Conservation (phyloP, 768 basidiomycete genomes). For the Heimioporus sp. region DNA sequence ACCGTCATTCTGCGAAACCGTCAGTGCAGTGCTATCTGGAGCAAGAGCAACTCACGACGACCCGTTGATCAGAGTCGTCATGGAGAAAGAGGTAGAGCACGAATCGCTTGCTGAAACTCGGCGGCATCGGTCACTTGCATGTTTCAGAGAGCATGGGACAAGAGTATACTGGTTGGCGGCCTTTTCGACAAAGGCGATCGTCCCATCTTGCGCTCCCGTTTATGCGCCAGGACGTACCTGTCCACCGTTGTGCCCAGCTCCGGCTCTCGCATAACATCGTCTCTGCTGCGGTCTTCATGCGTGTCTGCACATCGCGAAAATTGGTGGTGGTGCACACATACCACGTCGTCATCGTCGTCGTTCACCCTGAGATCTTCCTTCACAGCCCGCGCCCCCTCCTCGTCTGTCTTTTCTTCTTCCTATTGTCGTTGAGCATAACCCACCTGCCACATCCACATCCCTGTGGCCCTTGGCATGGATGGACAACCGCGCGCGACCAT, state of each 20-base stretch:
- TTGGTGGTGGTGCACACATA: not conserved
- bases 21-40: no score
- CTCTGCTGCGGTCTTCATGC: not conserved
- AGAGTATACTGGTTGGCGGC: conserved; percentile 62
- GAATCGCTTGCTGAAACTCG: conserved; percentile 6
- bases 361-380: conserved; percentile 3
- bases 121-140: no score
- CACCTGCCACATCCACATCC: conserved; percentile 21
- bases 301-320: conserved; percentile 1
- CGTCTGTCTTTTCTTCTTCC: not conserved
- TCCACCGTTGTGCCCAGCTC: conserved; percentile 6
- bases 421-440: not conserved
- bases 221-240: conserved; percentile 4
- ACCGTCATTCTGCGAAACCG: no score
- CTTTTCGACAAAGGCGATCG: conserved; percentile 66
- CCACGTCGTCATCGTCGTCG: not conserved
- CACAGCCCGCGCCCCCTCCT: conserved; percentile 11
- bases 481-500: not conserved
- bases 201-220: conserved; percentile 19
- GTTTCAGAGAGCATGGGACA: conserved; percentile 8
- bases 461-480: conserved; percentile 1
- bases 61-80: conserved; percentile 27
- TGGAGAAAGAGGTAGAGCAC: conserved; percentile 51
- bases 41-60: conserved; percentile 34
- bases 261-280: not conserved